A percentile compares a stretch with the other conserved stretches of the same genome.
Evolutionary conservation across 768 basidiomycete species (phyloP).

Genomic region (Pisolithus sp.): DNA sequence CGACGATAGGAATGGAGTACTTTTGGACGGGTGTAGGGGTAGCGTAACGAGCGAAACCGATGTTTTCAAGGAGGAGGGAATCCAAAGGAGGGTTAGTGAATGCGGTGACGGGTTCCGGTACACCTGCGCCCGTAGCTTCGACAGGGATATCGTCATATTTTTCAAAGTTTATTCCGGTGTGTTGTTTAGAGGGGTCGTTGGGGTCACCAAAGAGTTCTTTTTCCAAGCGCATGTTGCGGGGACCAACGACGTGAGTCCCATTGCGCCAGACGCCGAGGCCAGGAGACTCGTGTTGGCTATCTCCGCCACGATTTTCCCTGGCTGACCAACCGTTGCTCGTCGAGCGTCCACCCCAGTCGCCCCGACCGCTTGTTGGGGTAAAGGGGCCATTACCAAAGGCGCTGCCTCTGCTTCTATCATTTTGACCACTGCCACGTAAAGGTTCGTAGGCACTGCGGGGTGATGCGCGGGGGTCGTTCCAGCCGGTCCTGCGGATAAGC

Average conservation of each 20-base stretch:
- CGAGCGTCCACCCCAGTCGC: constrained; percentile 39
- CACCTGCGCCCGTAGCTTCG: constrained; percentile 93
- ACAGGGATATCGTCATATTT: constrained; percentile 99
- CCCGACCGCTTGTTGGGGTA: constrained; percentile 30
- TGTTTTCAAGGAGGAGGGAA: constrained; percentile 92
- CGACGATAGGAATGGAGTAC: constrained; percentile 98
- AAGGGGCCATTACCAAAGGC: constrained; percentile 37
- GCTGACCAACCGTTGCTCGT: constrained; percentile 34
- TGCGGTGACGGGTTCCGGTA: constrained; percentile 87
- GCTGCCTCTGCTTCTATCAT: constrained; percentile 30
- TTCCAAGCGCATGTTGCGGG: constrained; percentile 82
- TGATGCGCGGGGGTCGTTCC: constrained; percentile 69
- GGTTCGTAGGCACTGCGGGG: constrained; percentile 45
- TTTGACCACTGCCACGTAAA: constrained; percentile 35
- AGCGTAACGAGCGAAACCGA: constrained; percentile 84
- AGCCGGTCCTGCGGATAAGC: constrained; percentile 48
- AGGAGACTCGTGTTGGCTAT: constrained; percentile 40
- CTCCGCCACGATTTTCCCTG: constrained; percentile 23
- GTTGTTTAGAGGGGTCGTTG: constrained; percentile 78
- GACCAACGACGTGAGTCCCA: constrained; percentile 79
- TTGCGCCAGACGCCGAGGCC: constrained; percentile 76
- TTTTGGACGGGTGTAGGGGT: constrained; percentile 99
- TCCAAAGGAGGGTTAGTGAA: constrained; percentile 91
- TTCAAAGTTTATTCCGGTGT: constrained; percentile 99
- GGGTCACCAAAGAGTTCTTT: constrained; percentile 94